A percentile compares a stretch with the other conserved stretches of the same genome.
phyloP scores from a whole-genome alignment of 2,329 filamentous ascomycete species.

The Colletotrichum sp. region DNA sequence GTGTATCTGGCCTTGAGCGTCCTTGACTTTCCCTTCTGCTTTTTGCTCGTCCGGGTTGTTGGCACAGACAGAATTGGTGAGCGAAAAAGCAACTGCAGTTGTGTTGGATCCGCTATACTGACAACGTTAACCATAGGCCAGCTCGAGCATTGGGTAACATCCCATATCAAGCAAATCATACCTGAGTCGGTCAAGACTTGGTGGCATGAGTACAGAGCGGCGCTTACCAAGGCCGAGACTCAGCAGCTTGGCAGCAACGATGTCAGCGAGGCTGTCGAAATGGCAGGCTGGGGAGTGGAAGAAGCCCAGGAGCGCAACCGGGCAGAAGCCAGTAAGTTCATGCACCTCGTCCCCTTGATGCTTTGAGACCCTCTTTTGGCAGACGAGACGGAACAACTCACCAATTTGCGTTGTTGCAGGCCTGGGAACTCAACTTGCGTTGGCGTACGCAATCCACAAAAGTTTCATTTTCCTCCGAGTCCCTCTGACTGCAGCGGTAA shows the following conservation, averaged over 20 bases:
- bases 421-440: slow-evolving; percentile 80
- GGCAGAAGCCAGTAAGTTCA: slow-evolving; percentile 75
- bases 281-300: slow-evolving; percentile 65
- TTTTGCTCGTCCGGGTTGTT: slow-evolving; percentile 80
- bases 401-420: slow-evolving; percentile 42
- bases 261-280: slow-evolving; percentile 52
- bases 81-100: slow-evolving; percentile 20
- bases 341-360: not conserved
- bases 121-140: slow-evolving; percentile 46
- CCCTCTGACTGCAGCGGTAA: slow-evolving; percentile 86
- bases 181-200: slow-evolving; percentile 62
- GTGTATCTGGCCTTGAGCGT: slow-evolving; percentile 86
- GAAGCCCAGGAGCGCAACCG: slow-evolving; percentile 66
- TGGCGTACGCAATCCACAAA: slow-evolving; percentile 98
- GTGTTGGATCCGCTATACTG: not conserved
- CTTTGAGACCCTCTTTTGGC: not conserved
- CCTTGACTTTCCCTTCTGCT: slow-evolving; percentile 94
- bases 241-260: slow-evolving; percentile 48
- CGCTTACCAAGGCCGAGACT: slow-evolving; percentile 50
- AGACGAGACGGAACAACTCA: slow-evolving; percentile 15
- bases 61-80: slow-evolving; percentile 86
- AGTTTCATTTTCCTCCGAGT: slow-evolving; percentile 97
- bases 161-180: slow-evolving; percentile 61
- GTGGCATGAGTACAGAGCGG: slow-evolving; percentile 55
- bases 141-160: slow-evolving; percentile 72